Evolutionary conservation across 2,329 filamentous ascomycete species (phyloP).

Genomic region (Alternaria incomplexa): DNA sequence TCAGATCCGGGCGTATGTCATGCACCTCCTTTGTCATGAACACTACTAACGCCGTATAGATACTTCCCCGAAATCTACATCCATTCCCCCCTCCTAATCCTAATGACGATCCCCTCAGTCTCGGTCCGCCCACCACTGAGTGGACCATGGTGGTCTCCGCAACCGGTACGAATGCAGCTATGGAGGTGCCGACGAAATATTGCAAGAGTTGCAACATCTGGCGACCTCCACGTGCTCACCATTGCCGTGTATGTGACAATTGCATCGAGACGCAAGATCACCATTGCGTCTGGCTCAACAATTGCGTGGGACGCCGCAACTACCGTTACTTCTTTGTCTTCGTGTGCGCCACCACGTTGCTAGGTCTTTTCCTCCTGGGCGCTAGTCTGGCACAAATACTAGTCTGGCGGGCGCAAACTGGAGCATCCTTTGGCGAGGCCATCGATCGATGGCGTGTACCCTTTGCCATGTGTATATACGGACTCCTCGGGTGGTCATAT

Average conservation of each 20-base stretch:
- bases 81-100: conserved; percentile 78
- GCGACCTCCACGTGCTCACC: conserved; percentile 93
- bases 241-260: conserved; percentile 96
- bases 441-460: conserved; percentile 76
- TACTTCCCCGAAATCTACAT: conserved; percentile 90
- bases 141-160: conserved; percentile 91
- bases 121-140: conserved; percentile 87
- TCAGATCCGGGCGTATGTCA: conserved; percentile 90
- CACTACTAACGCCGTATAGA: conserved; percentile 60
- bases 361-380: conserved; percentile 76
- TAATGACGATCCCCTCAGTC: conserved; percentile 78
- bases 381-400: conserved; percentile 82
- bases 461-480: conserved; percentile 89
- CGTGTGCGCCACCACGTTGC: conserved; percentile 76
- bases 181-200: conserved; percentile 98
- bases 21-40: background rate
- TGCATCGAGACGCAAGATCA: conserved; percentile 98
- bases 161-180: conserved; percentile 76
- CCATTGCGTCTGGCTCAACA: conserved; percentile 99
- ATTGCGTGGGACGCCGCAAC: conserved; percentile 94
- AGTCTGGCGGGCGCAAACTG: conserved; percentile 69
- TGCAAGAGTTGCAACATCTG: conserved; percentile 98
- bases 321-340: conserved; percentile 98
- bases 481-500: conserved; percentile 75
- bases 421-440: conserved; percentile 70